Conservation (phyloP, 1,139 yeast genomes). For the Pichia inconspicua region DNA sequence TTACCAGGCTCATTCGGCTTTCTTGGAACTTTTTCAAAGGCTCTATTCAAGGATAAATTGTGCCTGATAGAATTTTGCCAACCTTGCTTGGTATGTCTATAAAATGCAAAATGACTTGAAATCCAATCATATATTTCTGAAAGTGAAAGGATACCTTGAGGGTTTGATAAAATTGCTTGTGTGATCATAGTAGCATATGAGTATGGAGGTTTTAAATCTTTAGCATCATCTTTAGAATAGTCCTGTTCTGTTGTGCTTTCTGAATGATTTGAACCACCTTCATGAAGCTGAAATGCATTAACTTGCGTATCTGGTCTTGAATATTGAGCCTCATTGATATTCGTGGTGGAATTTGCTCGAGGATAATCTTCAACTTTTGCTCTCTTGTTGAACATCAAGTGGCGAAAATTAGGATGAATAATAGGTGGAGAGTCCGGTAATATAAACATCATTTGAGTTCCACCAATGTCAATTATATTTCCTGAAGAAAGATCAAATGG, state of each 20-base stretch:
- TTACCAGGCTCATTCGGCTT: conserved; percentile 96
- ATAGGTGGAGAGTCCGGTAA: conserved; percentile 85
- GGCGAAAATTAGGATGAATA: conserved; percentile 45
- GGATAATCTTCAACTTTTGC: conserved; percentile 6
- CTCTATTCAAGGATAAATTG: conserved; percentile 51
- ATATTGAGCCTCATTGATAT: conserved; percentile 7
- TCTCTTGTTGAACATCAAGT: conserved; percentile 28
- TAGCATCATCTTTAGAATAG: conserved; percentile 80
- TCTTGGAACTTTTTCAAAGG: conserved; percentile 87
- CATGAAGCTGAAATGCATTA: conserved; percentile 44
- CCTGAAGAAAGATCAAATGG: conserved; percentile 65
- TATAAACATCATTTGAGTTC: conserved; percentile 98
- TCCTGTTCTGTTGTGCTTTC: conserved; percentile 43
- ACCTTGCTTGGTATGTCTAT: conserved; percentile 88
- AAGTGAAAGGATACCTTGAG: conserved; percentile 80
- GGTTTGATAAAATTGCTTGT: conserved; percentile 85
- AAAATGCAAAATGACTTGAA: conserved; percentile 78
- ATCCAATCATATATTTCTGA: conserved; percentile 93
- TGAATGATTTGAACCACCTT: conserved; percentile 9
- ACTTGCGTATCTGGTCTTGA: conserved; percentile 18
- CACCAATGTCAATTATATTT: conserved; percentile 86
- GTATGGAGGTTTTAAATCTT: conserved; percentile 92
- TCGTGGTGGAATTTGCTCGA: neutral
- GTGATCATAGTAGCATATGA: conserved; percentile 98
- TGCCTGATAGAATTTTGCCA: conserved; percentile 60